A percentile compares a stretch with the other conserved stretches of the same genome.
Evolutionary conservation across 208 protist genomes (phyloP).

Genomic region (Leptomonas seymouri): DNA sequence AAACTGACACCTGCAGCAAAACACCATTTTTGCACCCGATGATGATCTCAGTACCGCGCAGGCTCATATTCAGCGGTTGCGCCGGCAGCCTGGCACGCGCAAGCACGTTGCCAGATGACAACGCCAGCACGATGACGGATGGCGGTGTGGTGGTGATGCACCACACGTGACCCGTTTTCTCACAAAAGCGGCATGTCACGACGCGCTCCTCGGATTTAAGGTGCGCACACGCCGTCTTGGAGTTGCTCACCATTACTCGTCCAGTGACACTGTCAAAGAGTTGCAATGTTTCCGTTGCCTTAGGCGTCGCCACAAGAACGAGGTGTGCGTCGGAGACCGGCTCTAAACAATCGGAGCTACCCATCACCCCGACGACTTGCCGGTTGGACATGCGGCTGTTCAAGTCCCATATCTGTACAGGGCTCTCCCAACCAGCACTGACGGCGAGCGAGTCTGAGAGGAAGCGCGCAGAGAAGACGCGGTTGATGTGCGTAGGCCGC

Average conservation of each 20-base stretch:
- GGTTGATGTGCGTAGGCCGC: slow-evolving; percentile 69
- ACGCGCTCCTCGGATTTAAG: slow-evolving; percentile 32
- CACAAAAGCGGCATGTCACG: slow-evolving; percentile 39
- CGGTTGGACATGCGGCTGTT: slow-evolving; percentile 48
- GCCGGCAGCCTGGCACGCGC: slow-evolving; percentile 35
- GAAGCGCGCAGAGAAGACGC: slow-evolving; percentile 84
- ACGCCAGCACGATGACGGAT: slow-evolving; percentile 41
- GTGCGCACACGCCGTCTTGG: slow-evolving; percentile 27
- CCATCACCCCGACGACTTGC: slow-evolving; percentile 55
- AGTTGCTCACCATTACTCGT: slow-evolving; percentile 38
- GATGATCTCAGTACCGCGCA: slow-evolving; percentile 14
- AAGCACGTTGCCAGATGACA: slow-evolving; percentile 39
- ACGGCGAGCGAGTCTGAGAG: slow-evolving; percentile 42
- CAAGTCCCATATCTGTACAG: slow-evolving; percentile 91
- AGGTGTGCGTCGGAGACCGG: slow-evolving; percentile 44
- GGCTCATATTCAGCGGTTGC: slow-evolving; percentile 39
- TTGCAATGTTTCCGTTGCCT: slow-evolving; percentile 51
- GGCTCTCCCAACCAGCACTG: slow-evolving; percentile 89
- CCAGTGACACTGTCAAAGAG: slow-evolving; percentile 65
- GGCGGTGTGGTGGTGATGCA: slow-evolving; percentile 43
- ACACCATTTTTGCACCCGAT: slow-evolving; percentile 29
- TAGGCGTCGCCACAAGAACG: slow-evolving; percentile 64
- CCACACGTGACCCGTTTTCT: slow-evolving; percentile 49
- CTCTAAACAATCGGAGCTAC: slow-evolving; percentile 81
- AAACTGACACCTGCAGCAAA: slow-evolving; percentile 4